Conservation (phyloP, 2,329 filamentous ascomycete species). For the Elsinoe arachidis region DNA sequence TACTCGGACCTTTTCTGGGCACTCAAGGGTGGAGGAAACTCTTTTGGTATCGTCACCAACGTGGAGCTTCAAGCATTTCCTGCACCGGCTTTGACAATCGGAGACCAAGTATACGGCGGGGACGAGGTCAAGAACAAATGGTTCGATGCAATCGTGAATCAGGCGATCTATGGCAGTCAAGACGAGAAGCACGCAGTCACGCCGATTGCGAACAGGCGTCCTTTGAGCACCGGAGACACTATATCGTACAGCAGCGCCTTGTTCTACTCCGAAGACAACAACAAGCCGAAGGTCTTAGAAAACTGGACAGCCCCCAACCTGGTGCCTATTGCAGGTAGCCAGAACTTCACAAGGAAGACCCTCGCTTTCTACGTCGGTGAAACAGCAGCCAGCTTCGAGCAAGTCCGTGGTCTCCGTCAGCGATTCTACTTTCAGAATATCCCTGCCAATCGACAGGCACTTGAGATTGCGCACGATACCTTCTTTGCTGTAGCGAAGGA, state of each 20-base stretch:
- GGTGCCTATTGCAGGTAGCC: not conserved
- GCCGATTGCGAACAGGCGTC: slow-evolving; percentile 2
- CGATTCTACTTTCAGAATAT: slow-evolving; percentile 6
- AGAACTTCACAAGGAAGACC: slow-evolving; percentile 5
- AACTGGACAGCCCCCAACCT: slow-evolving; percentile 2
- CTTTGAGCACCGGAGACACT: not conserved
- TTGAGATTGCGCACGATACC: not conserved
- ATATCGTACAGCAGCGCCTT: not conserved
- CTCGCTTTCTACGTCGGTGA: slow-evolving; percentile 3
- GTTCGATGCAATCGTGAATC: slow-evolving; percentile 2
- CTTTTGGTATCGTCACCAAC: slow-evolving; percentile 15
- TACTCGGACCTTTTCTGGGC: slow-evolving; percentile 19
- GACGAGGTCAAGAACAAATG: slow-evolving; percentile 23
- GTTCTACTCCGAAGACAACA: slow-evolving; percentile 5
- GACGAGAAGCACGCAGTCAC: not conserved
- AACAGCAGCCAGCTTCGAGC: not conserved
- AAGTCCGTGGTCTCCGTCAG: not conserved
- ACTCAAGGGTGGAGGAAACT: slow-evolving; percentile 17
- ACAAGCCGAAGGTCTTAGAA: not conserved
- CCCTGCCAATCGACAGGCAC: not conserved
- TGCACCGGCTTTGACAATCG: not conserved
- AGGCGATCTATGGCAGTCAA: not conserved
- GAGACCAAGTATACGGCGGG: not conserved
- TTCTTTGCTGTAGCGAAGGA: not conserved
- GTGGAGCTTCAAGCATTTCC: not conserved